A percentile compares a stretch with the other conserved stretches of the same genome.
Conservation (phyloP, 1,284 basidiomycete species). For the Ustanciosporium gigantosporum region DNA sequence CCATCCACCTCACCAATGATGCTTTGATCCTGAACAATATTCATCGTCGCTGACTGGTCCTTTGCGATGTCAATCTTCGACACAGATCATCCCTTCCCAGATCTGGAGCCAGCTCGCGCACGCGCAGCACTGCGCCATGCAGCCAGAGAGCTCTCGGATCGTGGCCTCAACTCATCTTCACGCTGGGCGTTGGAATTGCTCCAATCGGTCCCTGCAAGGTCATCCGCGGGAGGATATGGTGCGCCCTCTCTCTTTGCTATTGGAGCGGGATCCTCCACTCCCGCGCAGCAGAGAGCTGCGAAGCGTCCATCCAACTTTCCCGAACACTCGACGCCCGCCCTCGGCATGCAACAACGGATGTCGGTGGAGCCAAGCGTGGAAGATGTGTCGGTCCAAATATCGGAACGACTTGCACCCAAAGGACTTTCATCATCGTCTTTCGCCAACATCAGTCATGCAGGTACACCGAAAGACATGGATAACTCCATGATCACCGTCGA, state of each 20-base stretch:
- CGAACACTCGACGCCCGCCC: conserved; percentile 54
- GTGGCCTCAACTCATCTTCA: conserved; percentile 39
- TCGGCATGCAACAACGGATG: conserved; percentile 38
- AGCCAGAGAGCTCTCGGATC: conserved; percentile 29
- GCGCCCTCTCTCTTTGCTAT: neutral
- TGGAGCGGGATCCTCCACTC: conserved; percentile 15
- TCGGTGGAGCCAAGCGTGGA: conserved; percentile 24
- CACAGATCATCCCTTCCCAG: conserved; percentile 35
- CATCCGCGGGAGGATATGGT: neutral
- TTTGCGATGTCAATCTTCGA: conserved; percentile 31
- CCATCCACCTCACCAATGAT: too few relatives aligned
- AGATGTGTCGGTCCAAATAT: conserved; percentile 12
- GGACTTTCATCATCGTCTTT: conserved; percentile 20
- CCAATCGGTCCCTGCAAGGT: conserved; percentile 18
- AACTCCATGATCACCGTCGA: conserved; percentile 37
- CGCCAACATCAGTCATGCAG: conserved; percentile 3
- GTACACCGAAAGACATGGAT: conserved; percentile 16
- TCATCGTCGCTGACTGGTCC: too few relatives aligned
- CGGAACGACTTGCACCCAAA: conserved; percentile 12
- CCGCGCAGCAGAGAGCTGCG: conserved; percentile 15
- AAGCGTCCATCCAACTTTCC: conserved; percentile 23
- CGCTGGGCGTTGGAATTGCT: conserved; percentile 52
- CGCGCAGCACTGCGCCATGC: conserved; percentile 26
- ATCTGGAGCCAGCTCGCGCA: conserved; percentile 32
- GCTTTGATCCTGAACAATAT: too few relatives aligned